Percentiles rank a stretch among this genome's conserved stretches.
phyloP scores from a whole-genome alignment of 345 rosid genomes.

The Hypericum androsaemum region DNA sequence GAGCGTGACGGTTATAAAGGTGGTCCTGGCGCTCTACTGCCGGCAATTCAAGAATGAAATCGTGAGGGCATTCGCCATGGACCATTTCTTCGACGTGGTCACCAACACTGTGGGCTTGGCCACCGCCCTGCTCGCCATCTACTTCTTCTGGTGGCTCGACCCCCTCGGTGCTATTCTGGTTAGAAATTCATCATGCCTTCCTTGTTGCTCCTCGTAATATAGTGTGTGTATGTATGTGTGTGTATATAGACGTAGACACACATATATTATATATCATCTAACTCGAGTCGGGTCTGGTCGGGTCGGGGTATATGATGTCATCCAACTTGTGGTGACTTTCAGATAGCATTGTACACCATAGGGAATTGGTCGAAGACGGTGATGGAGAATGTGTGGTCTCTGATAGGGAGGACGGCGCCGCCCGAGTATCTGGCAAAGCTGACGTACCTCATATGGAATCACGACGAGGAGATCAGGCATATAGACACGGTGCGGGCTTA shows the following conservation, averaged over 20 bases:
- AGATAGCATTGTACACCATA: slow-evolving; percentile 1
- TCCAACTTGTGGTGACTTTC: not conserved
- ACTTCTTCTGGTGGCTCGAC: slow-evolving; percentile 47
- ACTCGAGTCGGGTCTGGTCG: too few species aligned
- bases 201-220: slow-evolving; percentile 18
- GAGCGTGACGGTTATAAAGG: slow-evolving; percentile 33
- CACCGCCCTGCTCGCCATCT: slow-evolving; percentile 42
- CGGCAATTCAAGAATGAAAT: slow-evolving; percentile 42
- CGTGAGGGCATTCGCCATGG: slow-evolving; percentile 41
- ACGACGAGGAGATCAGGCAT: slow-evolving; percentile 1
- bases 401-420: slow-evolving; percentile 1
- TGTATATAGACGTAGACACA: too few species aligned
- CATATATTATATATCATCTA: too few species aligned
- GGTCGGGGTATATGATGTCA: too few species aligned
- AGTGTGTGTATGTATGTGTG: too few species aligned
- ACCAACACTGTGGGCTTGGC: slow-evolving; percentile 49
- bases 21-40: slow-evolving; percentile 41
- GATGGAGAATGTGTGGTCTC: not conserved
- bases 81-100: slow-evolving; percentile 46
- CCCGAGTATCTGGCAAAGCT: not conserved
- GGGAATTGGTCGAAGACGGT: not conserved
- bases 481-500: not conserved
- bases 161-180: slow-evolving; percentile 48
- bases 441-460: not conserved
- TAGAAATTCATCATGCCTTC: slow-evolving; percentile 14